Evolutionary conservation across 2,329 filamentous ascomycete species (phyloP), one percentile per base, ranked within the genome.

Genomic region (Ceratocystis alfenasii): DNA sequence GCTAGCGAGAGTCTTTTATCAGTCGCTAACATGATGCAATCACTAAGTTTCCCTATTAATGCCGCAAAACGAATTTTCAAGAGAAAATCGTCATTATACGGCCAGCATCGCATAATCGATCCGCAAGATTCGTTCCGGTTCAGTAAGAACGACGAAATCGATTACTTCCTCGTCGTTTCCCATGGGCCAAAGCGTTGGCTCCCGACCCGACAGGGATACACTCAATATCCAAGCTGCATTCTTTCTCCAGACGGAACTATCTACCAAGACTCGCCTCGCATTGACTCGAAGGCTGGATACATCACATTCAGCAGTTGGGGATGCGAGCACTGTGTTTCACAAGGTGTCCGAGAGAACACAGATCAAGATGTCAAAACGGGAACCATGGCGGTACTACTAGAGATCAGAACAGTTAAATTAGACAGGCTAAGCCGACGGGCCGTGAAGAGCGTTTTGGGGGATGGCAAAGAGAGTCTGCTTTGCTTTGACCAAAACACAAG

Each of bases 251-350:
- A 67, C 15, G 66, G 66, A 17, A 30, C 61, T 7, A 41, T 62
- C 10, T 67, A 67, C 63, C 63, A 60, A 48, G 66, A 65, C 63
- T 67, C 57, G 3, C 45, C 63, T 28, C 66, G 63, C 6, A 62
- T 67, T 10, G 17, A 46, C 8, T 60, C 65, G 17, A 55, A 28
- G 36, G 30, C 48, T 48, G 65, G 55, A 25, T 64, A 60, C 33
- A 60, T 67, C 5, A 62, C 66, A n/a, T 65, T 67, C 22, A 67
- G 63, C 59, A 57, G 65, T 25, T 67, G 66, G 66, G 66, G 66
- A 10, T 67, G 66, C 20, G 63, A 67, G 17, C 62, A 64, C 48
- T 67, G 66, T 28, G 41, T 67, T 45, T 22, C 57, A 28, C 63
- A 67, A 30, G 46, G 48, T 2, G 64, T 67, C 59, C 55, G 59